phyloP scores from a whole-genome alignment of 2,329 filamentous ascomycete genomes.

The Fusarium praegraminearum region DNA sequence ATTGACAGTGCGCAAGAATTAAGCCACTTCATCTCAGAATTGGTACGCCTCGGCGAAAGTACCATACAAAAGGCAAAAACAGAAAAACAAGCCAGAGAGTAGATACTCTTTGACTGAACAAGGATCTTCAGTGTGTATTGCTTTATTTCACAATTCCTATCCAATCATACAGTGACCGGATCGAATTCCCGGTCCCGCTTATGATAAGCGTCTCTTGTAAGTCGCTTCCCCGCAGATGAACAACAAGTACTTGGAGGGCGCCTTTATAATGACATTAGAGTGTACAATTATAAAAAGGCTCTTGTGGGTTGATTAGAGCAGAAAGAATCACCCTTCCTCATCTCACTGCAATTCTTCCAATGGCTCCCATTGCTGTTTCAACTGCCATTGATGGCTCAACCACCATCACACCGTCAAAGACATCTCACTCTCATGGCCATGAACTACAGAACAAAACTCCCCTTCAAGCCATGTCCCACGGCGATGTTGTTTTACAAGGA shows the following conservation, averaged over 20 bases:
- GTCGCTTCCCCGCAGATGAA: constrained; percentile 13
- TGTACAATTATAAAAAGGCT: neutral
- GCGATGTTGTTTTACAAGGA: constrained; percentile 41
- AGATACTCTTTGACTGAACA: neutral
- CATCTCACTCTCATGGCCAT: constrained; percentile 37
- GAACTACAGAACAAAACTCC: constrained; percentile 44
- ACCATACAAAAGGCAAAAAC: neutral
- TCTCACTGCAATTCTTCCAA: neutral
- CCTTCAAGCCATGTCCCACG: constrained; percentile 46
- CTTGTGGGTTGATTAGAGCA: fast-evolving
- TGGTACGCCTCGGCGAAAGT: neutral
- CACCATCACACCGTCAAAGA: constrained; percentile 24
- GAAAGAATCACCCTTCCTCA: neutral
- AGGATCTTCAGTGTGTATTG: neutral
- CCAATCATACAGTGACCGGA: neutral
- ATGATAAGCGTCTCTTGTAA: constrained; percentile 12
- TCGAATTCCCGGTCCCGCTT: constrained; percentile 10
- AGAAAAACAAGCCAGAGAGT: neutral
- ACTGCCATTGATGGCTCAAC: neutral
- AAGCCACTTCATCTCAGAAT: neutral
- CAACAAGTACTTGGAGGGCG: constrained; percentile 33
- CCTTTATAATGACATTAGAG: neutral
- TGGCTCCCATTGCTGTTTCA: neutral
- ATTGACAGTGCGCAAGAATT: neutral
- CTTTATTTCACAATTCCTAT: neutral